phyloP scores from a whole-genome alignment of 2,329 filamentous ascomycete species.

The Pseudogymnoascus pannorum region DNA sequence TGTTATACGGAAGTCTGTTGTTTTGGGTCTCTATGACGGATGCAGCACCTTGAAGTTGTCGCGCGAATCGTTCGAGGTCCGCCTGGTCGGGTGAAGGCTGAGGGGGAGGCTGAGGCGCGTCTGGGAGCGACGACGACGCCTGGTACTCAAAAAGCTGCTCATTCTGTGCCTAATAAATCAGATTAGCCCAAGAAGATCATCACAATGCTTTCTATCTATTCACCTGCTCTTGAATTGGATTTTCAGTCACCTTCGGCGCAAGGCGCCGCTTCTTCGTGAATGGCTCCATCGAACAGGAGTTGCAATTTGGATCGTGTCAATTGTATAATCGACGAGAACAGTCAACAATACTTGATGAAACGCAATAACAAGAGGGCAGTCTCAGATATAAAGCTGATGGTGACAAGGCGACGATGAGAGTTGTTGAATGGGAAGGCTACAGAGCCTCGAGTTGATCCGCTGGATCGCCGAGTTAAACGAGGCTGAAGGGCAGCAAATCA shows the following conservation, averaged over 20 bases:
- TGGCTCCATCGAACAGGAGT: slow-evolving; percentile 25
- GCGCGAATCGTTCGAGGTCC: slow-evolving; percentile 60
- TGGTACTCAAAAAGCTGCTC: slow-evolving; percentile 23
- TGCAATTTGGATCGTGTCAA: neutral
- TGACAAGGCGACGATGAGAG: slow-evolving; percentile 1
- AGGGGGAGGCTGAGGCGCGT: slow-evolving; percentile 11
- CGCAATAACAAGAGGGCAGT: neutral
- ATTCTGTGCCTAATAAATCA: slow-evolving; percentile 21
- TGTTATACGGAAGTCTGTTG: slow-evolving; percentile 48
- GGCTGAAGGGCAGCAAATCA: slow-evolving; percentile 7
- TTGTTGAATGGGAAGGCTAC: slow-evolving; percentile 9
- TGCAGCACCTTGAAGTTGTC: slow-evolving; percentile 60
- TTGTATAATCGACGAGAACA: neutral
- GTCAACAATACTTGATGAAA: neutral
- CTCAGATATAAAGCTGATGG: neutral
- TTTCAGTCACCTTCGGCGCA: slow-evolving; percentile 29
- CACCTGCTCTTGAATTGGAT: slow-evolving; percentile 28
- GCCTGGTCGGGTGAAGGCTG: slow-evolving; percentile 27
- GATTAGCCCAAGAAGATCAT: slow-evolving; percentile 13
- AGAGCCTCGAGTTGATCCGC: slow-evolving; percentile 7
- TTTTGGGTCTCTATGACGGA: slow-evolving; percentile 60
- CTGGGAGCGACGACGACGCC: neutral
- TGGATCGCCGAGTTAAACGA: slow-evolving; percentile 6
- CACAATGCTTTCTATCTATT: neutral
- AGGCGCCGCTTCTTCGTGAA: slow-evolving; percentile 30